Evolutionary conservation across 768 basidiomycete genomes (phyloP).

Genomic region (Holtermannia corniformis): DNA sequence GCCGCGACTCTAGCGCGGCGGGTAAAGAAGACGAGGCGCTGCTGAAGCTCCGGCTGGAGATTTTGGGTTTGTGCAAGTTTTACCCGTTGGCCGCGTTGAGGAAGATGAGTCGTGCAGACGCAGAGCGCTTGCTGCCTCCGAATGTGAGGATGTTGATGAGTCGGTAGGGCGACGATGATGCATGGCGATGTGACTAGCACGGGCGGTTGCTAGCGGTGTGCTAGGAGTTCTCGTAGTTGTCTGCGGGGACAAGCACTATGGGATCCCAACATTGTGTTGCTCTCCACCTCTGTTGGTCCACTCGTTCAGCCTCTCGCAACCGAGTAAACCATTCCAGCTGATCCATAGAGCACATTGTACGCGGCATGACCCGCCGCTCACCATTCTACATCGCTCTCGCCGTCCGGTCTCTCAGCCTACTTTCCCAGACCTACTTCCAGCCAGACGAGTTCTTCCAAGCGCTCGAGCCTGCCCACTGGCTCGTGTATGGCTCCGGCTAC

Average conservation of each 20-base stretch:
- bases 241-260: no score
- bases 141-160: constrained; percentile 27
- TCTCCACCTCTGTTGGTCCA: no score
- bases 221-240: no score
- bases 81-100: constrained; percentile 29
- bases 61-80: constrained; percentile 28
- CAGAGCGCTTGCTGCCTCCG: constrained; percentile 22
- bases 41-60: constrained; percentile 19
- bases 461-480: constrained; percentile 77
- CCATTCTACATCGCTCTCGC: constrained; percentile 24
- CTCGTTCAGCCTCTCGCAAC: no score
- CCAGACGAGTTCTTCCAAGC: constrained; percentile 96
- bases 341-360: no score
- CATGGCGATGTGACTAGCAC: no score
- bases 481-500: constrained; percentile 83
- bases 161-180: no score
- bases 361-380: constrained; percentile 8
- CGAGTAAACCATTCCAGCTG: no score
- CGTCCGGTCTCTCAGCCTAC: constrained; percentile 43
- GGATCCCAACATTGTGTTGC: no score
- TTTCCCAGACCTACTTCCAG: constrained; percentile 80
- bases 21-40: constrained; percentile 5
- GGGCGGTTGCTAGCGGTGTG: no score
- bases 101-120: constrained; percentile 23
- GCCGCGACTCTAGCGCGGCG: not conserved